These are phyloP conservation scores for Linanthus parryae DNA, from an alignment of 148 eudicot genomes.

Conservation along the genomic window DNA sequence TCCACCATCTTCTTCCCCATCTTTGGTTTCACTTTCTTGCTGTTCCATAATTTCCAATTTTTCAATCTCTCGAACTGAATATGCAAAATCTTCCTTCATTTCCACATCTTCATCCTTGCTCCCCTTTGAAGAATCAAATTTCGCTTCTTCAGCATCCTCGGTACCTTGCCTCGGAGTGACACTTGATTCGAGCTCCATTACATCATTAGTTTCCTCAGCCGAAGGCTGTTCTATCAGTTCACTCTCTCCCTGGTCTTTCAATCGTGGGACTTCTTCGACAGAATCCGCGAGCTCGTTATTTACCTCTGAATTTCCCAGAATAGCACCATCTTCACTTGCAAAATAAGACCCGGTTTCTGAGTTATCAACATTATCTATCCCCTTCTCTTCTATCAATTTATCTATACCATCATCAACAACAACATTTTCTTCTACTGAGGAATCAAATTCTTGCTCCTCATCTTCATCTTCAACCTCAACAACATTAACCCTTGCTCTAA, in stretches of 20 bases:
- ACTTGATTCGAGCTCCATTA: too few relatives aligned
- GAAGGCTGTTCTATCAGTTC: too few relatives aligned
- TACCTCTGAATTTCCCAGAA: neutral
- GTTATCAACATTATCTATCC: constrained; percentile 3
- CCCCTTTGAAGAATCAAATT: too few relatives aligned
- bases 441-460: constrained; percentile 10
- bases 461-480: constrained; percentile 19
- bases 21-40: neutral
- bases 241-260: too few relatives aligned
- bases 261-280: too few relatives aligned
- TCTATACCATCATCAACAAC: neutral
- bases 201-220: too few relatives aligned
- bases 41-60: constrained; percentile 8
- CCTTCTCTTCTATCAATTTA: constrained; percentile 8
- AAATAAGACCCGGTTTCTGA: constrained; percentile 3
- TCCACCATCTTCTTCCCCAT: neutral
- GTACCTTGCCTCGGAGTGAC: too few relatives aligned
- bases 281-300: too few relatives aligned
- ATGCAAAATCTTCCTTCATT: neutral
- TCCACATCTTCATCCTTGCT: too few relatives aligned
- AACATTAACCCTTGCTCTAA: constrained; percentile 21
- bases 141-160: too few relatives aligned
- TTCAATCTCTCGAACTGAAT: constrained; percentile 11
- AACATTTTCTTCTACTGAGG: constrained; percentile 8
- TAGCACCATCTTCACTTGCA: constrained; percentile 4